Conservation (phyloP, 495 filamentous ascomycete species). For the Penicillium alfredii region DNA sequence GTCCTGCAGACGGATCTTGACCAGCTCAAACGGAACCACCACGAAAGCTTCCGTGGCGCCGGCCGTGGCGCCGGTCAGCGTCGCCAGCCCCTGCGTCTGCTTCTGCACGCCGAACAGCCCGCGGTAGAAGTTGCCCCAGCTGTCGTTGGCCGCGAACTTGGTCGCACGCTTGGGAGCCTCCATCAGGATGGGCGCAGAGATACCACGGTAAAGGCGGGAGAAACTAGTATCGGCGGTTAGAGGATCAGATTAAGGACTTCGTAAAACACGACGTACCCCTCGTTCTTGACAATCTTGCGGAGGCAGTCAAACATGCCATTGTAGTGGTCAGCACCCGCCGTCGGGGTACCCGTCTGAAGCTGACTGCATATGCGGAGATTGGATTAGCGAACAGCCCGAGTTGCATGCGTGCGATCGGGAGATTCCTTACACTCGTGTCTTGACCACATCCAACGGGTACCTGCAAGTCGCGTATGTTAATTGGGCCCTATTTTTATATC, state of each 20-base stretch:
- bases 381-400: constrained; percentile 9
- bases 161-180: constrained; percentile 97
- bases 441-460: constrained; percentile 98
- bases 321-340: constrained; percentile 69
- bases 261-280: constrained; percentile 58
- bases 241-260: neutral
- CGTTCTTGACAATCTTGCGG: constrained; percentile 87
- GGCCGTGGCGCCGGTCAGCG: constrained; percentile 88
- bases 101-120: constrained; percentile 72
- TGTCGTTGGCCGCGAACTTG: constrained; percentile 98
- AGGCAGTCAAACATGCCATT: constrained; percentile 98
- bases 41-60: constrained; percentile 96
- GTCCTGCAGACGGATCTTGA: constrained; percentile 96
- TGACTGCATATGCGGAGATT: constrained; percentile 50
- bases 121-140: constrained; percentile 91
- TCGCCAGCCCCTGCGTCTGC: constrained; percentile 84
- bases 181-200: constrained; percentile 94
- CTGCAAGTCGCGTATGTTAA: constrained; percentile 40
- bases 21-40: constrained; percentile 87
- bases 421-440: constrained; percentile 81
- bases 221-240: constrained; percentile 44
- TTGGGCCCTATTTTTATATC: neutral
- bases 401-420: constrained; percentile 12
- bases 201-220: constrained; percentile 90
- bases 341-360: constrained; percentile 66